Base-by-base conservation (phyloP, 1,139 yeast species). In the Blastobotrys persicus region DNA sequence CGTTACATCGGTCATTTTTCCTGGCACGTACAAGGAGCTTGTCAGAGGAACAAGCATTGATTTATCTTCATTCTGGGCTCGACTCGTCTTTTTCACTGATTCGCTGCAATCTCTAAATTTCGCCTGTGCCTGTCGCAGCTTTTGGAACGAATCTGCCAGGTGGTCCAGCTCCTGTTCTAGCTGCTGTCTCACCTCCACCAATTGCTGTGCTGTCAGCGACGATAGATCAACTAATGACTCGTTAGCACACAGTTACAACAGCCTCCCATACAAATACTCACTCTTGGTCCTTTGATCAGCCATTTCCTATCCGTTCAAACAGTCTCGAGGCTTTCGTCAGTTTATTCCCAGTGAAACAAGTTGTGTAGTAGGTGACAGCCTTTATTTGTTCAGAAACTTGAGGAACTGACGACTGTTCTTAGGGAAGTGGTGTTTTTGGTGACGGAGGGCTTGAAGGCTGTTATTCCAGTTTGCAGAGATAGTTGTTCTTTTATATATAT, bases 11-110 rank as follows among this genome's bases (percentile, higher is more conserved):
- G 76, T 75, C 50, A 79, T 76, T 55, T 74, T 78, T 1, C 98
- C 99, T 1, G 96, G 96, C 23, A 92, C 85, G 60, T 94, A 92
- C 42, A 92, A 73, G 0, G 96, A 88, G 40, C 91, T 78, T 0
- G 98, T 88, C 56, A 94, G 74, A 4, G 99, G 98, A 1, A 94
- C 88, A 56, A 92, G 73, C 32, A 92, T 68, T 31, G 79, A 78
- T 48, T 76, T 73, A 1, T 72, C 70, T 14, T 72, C 70, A 32
- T 72, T 71, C 38, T 72, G 73, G 19, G 77, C 69, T 23, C 65
- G 61, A 45, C 81, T 76, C 57, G 88, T 76, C 44, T 73, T 72
- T 47, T 80, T 78, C 48, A 92, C 83, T 55, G 91, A 83, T 32
- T 75, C 74, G 12, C 83, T 77, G 66, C 98, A 92, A 59, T 91